Evolutionary conservation across 2,329 filamentous ascomycete species (phyloP), one percentile per base, ranked within the genome.

Genomic region (Chaetomium strumarium): DNA sequence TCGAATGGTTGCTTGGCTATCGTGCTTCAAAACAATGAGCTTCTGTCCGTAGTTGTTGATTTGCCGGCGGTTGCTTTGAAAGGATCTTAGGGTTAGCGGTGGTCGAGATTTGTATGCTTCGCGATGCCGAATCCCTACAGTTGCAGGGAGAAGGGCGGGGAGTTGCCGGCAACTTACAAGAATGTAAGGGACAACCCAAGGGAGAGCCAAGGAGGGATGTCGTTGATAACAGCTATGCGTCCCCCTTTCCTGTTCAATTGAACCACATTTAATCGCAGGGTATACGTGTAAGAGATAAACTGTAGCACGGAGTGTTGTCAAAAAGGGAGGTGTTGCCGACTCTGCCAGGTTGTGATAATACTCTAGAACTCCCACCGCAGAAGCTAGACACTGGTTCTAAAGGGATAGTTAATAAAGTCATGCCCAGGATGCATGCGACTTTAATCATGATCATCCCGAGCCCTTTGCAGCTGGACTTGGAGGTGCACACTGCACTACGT

Each of bases 201-300:
- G 46, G 45, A 30, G 20, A 16, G 19, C 10, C 29, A 43, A n/a
- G 34, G 38, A 9, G 17, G 33, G 31, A 16, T 34, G 41, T 36
- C 33, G 13, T 14, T 8, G 19, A 24, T 41, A 12, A 17, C 20
- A 19, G 33, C 34, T 14, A 13, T 38, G 43, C 31, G 38, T 38
- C 38, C 41, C 14, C 39, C 9, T 14, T 34, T 10, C 14, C 33
- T 16, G 34, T 37, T 50, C 46, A 47, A 52, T 17, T 46, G 51
- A 53, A 49, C 49, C 51, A 33, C 43, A 44, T 39, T 56, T 51
- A 41, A 49, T 52, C 46, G 48, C 19, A 42, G 53, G 48, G 52
- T 31, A 46, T 11, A 31, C 34, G 37, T 55, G 56, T 57, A 42
- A 51, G 55, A 57, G 53, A 59, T 58, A 52, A 42, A 56, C 55